A percentile compares a stretch with the other conserved stretches of the same genome.
Conservation (phyloP, 2,329 filamentous ascomycete species). For the Talaromyces sp. region DNA sequence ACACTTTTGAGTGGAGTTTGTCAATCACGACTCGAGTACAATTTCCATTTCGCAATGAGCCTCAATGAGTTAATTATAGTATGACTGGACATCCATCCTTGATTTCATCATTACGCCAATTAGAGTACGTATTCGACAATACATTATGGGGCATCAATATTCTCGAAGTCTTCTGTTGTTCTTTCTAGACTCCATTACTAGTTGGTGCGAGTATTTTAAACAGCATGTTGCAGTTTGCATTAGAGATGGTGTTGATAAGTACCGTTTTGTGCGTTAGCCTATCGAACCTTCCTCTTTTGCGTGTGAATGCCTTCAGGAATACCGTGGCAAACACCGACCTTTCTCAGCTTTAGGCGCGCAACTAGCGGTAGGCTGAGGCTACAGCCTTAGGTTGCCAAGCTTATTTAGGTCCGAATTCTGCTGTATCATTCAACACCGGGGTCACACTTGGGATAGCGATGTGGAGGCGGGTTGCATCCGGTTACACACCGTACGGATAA, state of each 20-base stretch:
- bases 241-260: too few relatives aligned
- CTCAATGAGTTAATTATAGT: background rate
- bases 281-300: too few relatives aligned
- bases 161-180: too few relatives aligned
- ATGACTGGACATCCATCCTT: background rate
- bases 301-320: too few relatives aligned
- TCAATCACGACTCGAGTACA: background rate
- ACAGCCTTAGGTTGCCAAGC: background rate
- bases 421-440: background rate
- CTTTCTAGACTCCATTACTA: too few relatives aligned
- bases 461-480: background rate
- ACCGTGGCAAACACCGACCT: background rate
- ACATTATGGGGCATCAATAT: too few relatives aligned
- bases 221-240: too few relatives aligned
- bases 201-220: too few relatives aligned
- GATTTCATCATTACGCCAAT: too few relatives aligned
- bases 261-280: too few relatives aligned
- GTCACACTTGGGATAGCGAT: too few relatives aligned
- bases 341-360: background rate
- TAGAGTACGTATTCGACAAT: too few relatives aligned
- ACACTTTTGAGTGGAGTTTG: background rate
- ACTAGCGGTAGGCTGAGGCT: background rate
- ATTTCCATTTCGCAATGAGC: background rate
- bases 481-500: background rate
- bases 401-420: background rate